A percentile compares a stretch with the other conserved stretches of the same genome.
phyloP scores from a whole-genome alignment of 73 alveolate species.

The Stentor roeselii region DNA sequence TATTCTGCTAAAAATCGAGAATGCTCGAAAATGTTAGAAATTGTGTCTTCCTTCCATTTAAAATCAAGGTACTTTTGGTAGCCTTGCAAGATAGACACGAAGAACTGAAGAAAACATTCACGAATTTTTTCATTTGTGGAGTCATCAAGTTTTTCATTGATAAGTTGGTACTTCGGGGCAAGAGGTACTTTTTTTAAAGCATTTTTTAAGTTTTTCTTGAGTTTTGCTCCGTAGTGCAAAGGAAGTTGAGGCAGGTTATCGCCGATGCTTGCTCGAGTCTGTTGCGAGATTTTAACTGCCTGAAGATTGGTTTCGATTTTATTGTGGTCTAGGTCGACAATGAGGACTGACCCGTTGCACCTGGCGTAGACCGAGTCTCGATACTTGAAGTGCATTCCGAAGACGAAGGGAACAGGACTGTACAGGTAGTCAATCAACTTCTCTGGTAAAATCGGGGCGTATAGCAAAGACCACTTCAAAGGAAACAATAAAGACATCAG shows the following conservation, averaged over 20 bases:
- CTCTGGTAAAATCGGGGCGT: slow-evolving; percentile 5
- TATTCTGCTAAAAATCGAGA: not conserved
- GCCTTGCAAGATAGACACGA: not conserved
- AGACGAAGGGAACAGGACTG: not conserved
- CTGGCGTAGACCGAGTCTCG: slow-evolving; percentile 22
- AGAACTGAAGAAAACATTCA: not conserved
- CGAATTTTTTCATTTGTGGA: not conserved
- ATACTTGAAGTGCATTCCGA: not conserved
- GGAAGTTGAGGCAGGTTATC: not conserved
- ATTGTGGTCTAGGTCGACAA: slow-evolving; percentile 2
- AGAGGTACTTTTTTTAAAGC: not conserved
- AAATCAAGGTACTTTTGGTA: not conserved
- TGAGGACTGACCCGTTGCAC: not conserved
- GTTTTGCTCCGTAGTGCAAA: not conserved
- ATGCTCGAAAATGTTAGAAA: not conserved
- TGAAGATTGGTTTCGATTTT: slow-evolving; percentile 9
- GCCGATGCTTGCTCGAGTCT: not conserved
- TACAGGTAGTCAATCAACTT: slow-evolving; percentile 13
- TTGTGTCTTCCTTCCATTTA: not conserved
- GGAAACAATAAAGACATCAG: slow-evolving; percentile 14
- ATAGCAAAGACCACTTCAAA: not conserved
- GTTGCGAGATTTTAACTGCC: slow-evolving; percentile 21
- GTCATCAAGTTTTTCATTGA: slow-evolving; percentile 5
- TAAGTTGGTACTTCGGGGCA: not conserved
- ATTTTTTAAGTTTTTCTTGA: not conserved